Percentiles rank a stretch among this genome's conserved stretches.
Evolutionary conservation across 1,284 basidiomycete species (phyloP).

Genomic region (Rhodotorula glutinis): DNA sequence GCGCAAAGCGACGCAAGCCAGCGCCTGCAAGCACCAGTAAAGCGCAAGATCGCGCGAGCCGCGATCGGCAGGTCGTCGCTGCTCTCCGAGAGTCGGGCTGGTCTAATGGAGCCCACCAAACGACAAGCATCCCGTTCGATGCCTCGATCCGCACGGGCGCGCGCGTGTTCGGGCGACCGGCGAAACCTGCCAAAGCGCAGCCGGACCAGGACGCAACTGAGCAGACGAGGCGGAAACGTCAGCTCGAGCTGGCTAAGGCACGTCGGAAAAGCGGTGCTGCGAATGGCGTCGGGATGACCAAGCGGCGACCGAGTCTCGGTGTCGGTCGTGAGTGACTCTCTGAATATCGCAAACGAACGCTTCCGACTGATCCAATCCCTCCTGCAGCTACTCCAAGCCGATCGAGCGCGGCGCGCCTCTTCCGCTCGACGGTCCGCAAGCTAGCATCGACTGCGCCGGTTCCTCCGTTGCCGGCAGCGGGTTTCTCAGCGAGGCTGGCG

Average conservation of each 20-base stretch:
- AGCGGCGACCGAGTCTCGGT: constrained; percentile 5
- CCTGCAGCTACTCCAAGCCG: constrained; percentile 4
- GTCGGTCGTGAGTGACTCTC: constrained; percentile 11
- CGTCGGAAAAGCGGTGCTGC: constrained; percentile 10
- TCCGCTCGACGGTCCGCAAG: constrained; percentile 15
- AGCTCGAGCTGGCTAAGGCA: constrained; percentile 18
- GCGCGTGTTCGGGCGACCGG: no score
- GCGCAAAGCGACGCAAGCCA: constrained; percentile 9
- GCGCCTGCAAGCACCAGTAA: not conserved
- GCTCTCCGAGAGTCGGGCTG: constrained; percentile 14
- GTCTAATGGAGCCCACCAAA: not conserved
- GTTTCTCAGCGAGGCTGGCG: not conserved
- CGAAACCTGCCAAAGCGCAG: not conserved
- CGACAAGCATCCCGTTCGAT: not conserved
- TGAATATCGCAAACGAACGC: not conserved
- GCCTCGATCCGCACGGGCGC: not conserved
- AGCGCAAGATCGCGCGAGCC: not conserved
- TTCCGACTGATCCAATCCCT: no score
- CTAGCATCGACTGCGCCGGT: not conserved
- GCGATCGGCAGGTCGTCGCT: constrained; percentile 11
- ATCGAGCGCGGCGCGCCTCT: constrained; percentile 1
- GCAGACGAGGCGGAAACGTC: constrained; percentile 6
- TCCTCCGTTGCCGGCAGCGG: not conserved
- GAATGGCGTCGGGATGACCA: not conserved
- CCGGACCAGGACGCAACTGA: not conserved